Base-by-base conservation (phyloP, 2,329 filamentous ascomycete genomes). In the Fusarium miscanthi region DNA sequence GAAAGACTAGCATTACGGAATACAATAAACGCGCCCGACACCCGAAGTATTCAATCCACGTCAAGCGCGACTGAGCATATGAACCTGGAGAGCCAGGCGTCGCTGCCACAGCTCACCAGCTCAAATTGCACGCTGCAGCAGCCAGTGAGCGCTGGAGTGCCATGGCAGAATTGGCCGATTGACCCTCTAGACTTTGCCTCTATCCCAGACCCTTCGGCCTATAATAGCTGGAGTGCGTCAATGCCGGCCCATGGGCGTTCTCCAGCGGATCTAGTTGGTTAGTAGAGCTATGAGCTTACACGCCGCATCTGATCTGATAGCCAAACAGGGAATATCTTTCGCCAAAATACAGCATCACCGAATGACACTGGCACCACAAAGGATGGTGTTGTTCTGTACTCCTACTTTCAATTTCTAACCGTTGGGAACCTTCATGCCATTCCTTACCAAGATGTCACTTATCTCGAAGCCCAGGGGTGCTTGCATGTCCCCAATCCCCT, bases 391-490 rank as follows among this genome's bases (percentile, higher is more conserved):
- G 38, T 61, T 23, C 14, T 37, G 4, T 61, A 61, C 49, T 61
- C 58, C 27, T 40, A 43, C 33, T 61, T 31, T 27, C 49, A 10
- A 8, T 61, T 31, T 38, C 16, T 56, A 16, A 25, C 40, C 7
- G 31, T 31, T 12, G 21, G 58, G 6, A 61, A 61, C 5, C 19
- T 61, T 21, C 49, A 61, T 25, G 58, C 58, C 8, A 61, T 61
- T 38, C 58, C 49, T 11, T 31, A 45, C 17, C 49, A 61, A 25
- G 58, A 61, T 4, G 40, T 61, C 25, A 45, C 14, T 7, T 61
- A 61, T 9, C 31, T 61, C 1, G 49, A 56, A 17, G 31, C 58
- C 25, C 58, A 61, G 37, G 58, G 58, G 0, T 61, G 48, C 5
- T 7, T 61, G 0, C 58, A 61, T 16, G 23, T 61, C 4, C 58